Conservation (phyloP, 805 yeast species). For the Nakazawaea molendinolei region DNA sequence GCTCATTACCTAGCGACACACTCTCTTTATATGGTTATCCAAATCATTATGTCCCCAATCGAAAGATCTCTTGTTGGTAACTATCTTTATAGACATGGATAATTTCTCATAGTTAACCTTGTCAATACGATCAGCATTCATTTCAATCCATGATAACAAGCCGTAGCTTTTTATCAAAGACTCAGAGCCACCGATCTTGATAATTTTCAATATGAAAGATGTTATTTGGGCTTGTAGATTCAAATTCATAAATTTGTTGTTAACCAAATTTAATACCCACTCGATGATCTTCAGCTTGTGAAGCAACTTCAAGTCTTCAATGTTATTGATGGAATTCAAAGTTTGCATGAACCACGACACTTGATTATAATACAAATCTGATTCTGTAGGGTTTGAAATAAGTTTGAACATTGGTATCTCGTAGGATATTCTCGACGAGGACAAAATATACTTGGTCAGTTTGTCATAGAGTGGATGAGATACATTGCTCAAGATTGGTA, state of each 20-base stretch:
- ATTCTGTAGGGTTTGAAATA: slow-evolving; percentile 26
- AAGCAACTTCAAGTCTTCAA: slow-evolving; percentile 47
- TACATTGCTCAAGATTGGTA: slow-evolving; percentile 59
- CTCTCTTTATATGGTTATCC: slow-evolving; percentile 37
- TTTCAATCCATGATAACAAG: slow-evolving; percentile 32
- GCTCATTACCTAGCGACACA: slow-evolving; percentile 15
- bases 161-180: slow-evolving; percentile 54
- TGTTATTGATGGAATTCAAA: slow-evolving; percentile 41
- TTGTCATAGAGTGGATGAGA: slow-evolving; percentile 70
- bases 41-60: slow-evolving; percentile 59
- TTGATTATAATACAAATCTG: slow-evolving; percentile 47
- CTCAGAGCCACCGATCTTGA: slow-evolving; percentile 50
- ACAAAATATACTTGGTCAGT: slow-evolving; percentile 56
- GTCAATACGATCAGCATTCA: slow-evolving; percentile 12
- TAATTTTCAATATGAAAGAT: slow-evolving; percentile 38
- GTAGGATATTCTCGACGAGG: slow-evolving; percentile 39
- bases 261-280: slow-evolving; percentile 50
- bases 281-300: slow-evolving; percentile 56
- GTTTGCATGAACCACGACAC: slow-evolving; percentile 58
- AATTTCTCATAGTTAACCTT: slow-evolving; percentile 39
- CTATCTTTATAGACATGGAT: slow-evolving; percentile 34
- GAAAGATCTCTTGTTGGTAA: slow-evolving; percentile 46
- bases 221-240: slow-evolving; percentile 34
- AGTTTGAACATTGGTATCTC: slow-evolving; percentile 41
- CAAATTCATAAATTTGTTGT: slow-evolving; percentile 38